Evolutionary conservation across 805 yeast genomes (phyloP).

Genomic region (Ogataea minuta): DNA sequence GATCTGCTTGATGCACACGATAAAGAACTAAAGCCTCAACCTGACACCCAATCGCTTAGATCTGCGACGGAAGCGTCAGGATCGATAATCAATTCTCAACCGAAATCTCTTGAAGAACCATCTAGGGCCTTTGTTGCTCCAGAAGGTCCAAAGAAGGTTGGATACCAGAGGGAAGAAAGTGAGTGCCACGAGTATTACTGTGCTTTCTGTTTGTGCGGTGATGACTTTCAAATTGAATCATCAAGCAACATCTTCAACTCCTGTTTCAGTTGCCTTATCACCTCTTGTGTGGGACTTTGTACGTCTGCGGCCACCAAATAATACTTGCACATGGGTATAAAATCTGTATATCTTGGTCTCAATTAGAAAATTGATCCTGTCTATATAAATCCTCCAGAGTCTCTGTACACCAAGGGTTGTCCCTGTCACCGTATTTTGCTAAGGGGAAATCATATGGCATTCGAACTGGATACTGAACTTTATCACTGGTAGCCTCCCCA

Average conservation of each 20-base stretch:
- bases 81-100: constrained; percentile 10
- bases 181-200: constrained; percentile 32
- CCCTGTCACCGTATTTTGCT: constrained; percentile 35
- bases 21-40: neutral
- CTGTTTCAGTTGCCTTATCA: constrained; percentile 14
- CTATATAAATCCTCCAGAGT: constrained; percentile 16
- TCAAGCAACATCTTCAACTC: constrained; percentile 14
- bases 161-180: constrained; percentile 29
- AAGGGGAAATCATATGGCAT: constrained; percentile 59
- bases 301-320: constrained; percentile 12
- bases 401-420: constrained; percentile 50
- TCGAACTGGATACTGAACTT: constrained; percentile 37
- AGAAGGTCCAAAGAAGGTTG: constrained; percentile 13
- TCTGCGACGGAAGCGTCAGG: neutral
- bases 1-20: neutral
- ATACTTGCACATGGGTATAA: neutral
- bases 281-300: constrained; percentile 12
- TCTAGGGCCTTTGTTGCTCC: constrained; percentile 16
- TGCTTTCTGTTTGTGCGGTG: constrained; percentile 15
- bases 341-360: neutral
- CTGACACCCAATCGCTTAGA: neutral
- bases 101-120: constrained; percentile 14
- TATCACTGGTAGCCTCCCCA: constrained; percentile 1
- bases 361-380: neutral
- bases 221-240: constrained; percentile 9